Conservation (phyloP, 2,329 filamentous ascomycete species). For the Neoascochyta sp. region DNA sequence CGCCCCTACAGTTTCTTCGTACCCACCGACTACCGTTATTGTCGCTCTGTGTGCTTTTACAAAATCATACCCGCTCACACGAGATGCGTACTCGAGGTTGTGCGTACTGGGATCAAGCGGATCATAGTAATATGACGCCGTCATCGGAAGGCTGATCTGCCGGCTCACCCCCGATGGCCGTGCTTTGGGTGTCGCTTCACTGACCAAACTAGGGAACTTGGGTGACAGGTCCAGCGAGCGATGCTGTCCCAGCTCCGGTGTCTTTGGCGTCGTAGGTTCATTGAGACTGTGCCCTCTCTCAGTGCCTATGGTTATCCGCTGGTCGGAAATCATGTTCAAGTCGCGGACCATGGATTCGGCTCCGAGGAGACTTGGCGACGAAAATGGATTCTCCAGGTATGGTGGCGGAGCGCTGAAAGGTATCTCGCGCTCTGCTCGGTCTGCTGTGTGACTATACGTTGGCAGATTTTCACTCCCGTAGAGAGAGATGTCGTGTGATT, state of each 20-base stretch:
- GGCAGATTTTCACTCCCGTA: slow-evolving; percentile 5
- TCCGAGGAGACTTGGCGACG: slow-evolving; percentile 44
- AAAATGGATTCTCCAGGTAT: slow-evolving; percentile 23
- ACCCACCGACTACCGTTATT: slow-evolving; percentile 16
- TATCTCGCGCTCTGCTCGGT: slow-evolving; percentile 10
- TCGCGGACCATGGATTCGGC: slow-evolving; percentile 49
- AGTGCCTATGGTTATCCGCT: no score
- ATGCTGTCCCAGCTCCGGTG: slow-evolving; percentile 34
- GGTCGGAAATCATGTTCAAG: slow-evolving; percentile 49
- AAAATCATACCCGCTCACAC: slow-evolving; percentile 46
- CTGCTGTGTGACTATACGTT: slow-evolving; percentile 9
- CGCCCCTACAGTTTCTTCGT: slow-evolving; percentile 28
- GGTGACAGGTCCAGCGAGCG: slow-evolving; percentile 27
- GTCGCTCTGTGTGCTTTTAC: slow-evolving; percentile 17
- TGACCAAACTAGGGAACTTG: slow-evolving; percentile 28
- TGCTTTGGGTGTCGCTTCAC: slow-evolving; percentile 39
- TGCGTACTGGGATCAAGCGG: slow-evolving; percentile 44
- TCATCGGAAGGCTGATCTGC: slow-evolving; percentile 44
- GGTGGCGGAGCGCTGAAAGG: slow-evolving; percentile 16
- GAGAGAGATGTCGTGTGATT: no score
- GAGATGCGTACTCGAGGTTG: slow-evolving; percentile 45
- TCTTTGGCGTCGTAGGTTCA: slow-evolving; percentile 40
- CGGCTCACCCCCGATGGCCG: slow-evolving; percentile 37
- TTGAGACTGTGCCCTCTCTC: slow-evolving; percentile 30
- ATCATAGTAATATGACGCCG: slow-evolving; percentile 46